phyloP scores from a whole-genome alignment of 2,329 filamentous ascomycete species.

The Thermothelomyces thermophilus region DNA sequence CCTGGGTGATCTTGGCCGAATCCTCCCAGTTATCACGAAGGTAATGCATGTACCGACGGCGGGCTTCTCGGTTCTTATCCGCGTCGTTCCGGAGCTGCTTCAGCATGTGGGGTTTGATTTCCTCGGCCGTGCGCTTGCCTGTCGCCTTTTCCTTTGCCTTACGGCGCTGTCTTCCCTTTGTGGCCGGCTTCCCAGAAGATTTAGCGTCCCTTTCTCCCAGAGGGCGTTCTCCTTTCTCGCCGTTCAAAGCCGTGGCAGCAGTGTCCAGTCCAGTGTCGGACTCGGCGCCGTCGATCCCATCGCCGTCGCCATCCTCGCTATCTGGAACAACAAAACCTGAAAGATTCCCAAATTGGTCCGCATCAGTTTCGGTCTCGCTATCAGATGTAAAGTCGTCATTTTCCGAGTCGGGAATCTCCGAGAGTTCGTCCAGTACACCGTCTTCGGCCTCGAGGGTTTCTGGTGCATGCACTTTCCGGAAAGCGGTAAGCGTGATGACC shows the following conservation, averaged over 20 bases:
- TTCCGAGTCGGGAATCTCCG: constrained; percentile 13
- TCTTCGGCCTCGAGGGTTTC: constrained; percentile 33
- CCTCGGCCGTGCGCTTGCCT: constrained; percentile 38
- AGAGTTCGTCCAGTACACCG: constrained; percentile 30
- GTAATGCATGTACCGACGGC: constrained; percentile 61
- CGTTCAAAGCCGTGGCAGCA: constrained; percentile 10
- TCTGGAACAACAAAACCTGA: constrained; percentile 49
- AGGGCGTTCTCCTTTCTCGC: constrained; percentile 1
- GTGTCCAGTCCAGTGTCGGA: constrained; percentile 20
- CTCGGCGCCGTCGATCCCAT: constrained; percentile 12
- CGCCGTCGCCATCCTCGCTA: constrained; percentile 30
- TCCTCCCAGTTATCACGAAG: constrained; percentile 63
- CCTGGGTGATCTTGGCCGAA: constrained; percentile 68
- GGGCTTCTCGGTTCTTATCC: constrained; percentile 55
- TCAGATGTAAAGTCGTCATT: constrained; percentile 14
- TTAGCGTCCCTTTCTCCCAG: constrained; percentile 22
- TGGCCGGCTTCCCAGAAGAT: constrained; percentile 33
- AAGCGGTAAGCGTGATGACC: constrained; percentile 67
- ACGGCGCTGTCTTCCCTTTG: constrained; percentile 23
- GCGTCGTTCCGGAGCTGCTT: constrained; percentile 57
- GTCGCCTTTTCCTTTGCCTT: constrained; percentile 26
- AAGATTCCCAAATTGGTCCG: constrained; percentile 34
- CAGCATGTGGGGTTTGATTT: constrained; percentile 33
- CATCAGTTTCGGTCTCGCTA: constrained; percentile 20
- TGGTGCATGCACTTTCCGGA: constrained; percentile 65